phyloP scores from a whole-genome alignment of 306 rosid species.

The Cucurbita ficifolia region DNA sequence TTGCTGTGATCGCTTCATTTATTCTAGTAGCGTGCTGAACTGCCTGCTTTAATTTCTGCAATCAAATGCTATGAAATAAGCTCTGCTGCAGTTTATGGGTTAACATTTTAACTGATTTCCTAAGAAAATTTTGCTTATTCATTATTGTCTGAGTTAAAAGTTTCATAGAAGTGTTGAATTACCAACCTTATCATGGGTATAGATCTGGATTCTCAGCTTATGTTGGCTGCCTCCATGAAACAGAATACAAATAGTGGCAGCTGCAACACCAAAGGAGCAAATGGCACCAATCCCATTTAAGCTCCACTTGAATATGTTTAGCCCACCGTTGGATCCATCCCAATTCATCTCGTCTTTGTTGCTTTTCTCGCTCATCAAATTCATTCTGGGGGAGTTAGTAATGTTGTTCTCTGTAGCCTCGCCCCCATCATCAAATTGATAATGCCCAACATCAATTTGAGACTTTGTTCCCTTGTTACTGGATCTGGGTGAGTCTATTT shows the following conservation, averaged over 20 bases:
- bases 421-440: conserved; percentile 27
- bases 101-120: background rate
- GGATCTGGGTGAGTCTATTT: conserved; percentile 56
- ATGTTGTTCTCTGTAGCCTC: conserved; percentile 18
- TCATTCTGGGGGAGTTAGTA: conserved; percentile 29
- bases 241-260: conserved; percentile 60
- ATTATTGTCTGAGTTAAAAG: background rate
- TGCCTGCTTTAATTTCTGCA: conserved; percentile 51
- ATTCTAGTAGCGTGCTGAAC: conserved; percentile 40
- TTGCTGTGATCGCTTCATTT: conserved; percentile 56
- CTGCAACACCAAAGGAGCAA: conserved; percentile 76
- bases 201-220: conserved; percentile 49
- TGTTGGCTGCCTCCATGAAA: conserved; percentile 45
- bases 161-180: background rate
- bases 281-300: conserved; percentile 75
- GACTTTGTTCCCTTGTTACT: conserved; percentile 24
- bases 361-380: background rate
- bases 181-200: conserved; percentile 55
- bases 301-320: conserved; percentile 55
- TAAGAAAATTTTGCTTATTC: background rate
- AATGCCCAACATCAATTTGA: conserved; percentile 19
- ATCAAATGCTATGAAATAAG: background rate
- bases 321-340: conserved; percentile 16
- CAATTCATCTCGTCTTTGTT: conserved; percentile 12
- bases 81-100: conserved; percentile 4